Conservation (phyloP, 805 yeast species). For the Jamesozyma lodderae region DNA sequence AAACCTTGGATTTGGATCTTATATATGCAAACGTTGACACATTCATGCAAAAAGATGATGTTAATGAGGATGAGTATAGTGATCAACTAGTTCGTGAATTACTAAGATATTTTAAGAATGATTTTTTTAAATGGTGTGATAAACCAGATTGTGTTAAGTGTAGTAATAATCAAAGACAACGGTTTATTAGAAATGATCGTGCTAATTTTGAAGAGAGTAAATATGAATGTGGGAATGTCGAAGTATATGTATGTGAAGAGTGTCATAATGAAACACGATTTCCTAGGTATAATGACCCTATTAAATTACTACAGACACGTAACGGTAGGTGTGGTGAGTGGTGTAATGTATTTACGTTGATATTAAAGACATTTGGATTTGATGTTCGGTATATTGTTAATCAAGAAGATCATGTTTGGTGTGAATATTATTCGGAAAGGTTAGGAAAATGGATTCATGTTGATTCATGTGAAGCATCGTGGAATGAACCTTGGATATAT, state of each 20-base stretch:
- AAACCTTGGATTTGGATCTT: slow-evolving; percentile 47
- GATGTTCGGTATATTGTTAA: slow-evolving; percentile 75
- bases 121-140: slow-evolving; percentile 79
- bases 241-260: slow-evolving; percentile 49
- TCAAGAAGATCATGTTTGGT: slow-evolving; percentile 93
- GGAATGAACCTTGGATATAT: slow-evolving; percentile 71
- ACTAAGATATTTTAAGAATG: slow-evolving; percentile 62
- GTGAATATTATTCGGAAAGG: slow-evolving; percentile 64
- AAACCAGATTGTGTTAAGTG: slow-evolving; percentile 54
- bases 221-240: slow-evolving; percentile 48
- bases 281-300: slow-evolving; percentile 69
- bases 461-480: slow-evolving; percentile 82
- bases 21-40: slow-evolving; percentile 55
- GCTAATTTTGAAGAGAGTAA: slow-evolving; percentile 39
- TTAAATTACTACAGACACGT: slow-evolving; percentile 48
- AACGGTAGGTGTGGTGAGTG: slow-evolving; percentile 92
- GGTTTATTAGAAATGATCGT: slow-evolving; percentile 30
- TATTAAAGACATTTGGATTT: slow-evolving; percentile 58
- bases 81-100: slow-evolving; percentile 53
- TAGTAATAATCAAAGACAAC: slow-evolving; percentile 33
- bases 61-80: slow-evolving; percentile 32
- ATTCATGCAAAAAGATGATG: slow-evolving; percentile 28
- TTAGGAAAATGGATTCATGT: slow-evolving; percentile 74
- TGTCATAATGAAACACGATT: slow-evolving; percentile 49
- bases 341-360: slow-evolving; percentile 73